phyloP scores from a whole-genome alignment of 1,284 basidiomycete genomes.

The Cutaneotrichosporon sp. region DNA sequence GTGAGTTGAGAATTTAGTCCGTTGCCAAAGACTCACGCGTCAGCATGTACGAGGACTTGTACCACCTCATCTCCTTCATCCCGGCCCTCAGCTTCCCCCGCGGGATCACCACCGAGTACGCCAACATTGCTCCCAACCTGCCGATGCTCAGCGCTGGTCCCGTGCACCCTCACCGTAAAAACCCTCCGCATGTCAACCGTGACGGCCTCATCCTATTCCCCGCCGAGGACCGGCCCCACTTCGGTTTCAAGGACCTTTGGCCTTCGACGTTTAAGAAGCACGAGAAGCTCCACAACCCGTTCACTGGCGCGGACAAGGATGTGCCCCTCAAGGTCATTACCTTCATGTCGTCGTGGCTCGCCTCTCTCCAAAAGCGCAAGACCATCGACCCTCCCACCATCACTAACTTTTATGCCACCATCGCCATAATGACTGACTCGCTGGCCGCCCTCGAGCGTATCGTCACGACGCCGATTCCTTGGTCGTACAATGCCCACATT shows the following conservation, averaged over 20 bases:
- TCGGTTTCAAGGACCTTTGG: slow-evolving; percentile 58
- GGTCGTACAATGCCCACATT: slow-evolving; percentile 57
- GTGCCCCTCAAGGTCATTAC: slow-evolving; percentile 64
- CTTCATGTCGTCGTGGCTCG: slow-evolving; percentile 65
- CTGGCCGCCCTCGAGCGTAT: slow-evolving; percentile 69
- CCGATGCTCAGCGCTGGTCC: slow-evolving; percentile 12
- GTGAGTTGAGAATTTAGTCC: slow-evolving; percentile 23
- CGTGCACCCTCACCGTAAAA: slow-evolving; percentile 5
- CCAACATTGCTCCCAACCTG: slow-evolving; percentile 24
- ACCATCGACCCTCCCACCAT: slow-evolving; percentile 61
- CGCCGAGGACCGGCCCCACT: slow-evolving; percentile 59
- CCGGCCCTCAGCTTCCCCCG: slow-evolving; percentile 36
- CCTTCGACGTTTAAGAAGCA: slow-evolving; percentile 40
- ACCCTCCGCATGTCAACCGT: no score
- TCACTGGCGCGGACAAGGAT: slow-evolving; percentile 3
- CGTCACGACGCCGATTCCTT: slow-evolving; percentile 72
- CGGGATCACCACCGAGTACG: slow-evolving; percentile 26
- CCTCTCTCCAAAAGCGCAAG: slow-evolving; percentile 59
- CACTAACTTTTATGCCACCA: slow-evolving; percentile 54
- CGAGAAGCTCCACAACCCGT: background rate
- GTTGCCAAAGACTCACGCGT: background rate
- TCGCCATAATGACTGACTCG: slow-evolving; percentile 62
- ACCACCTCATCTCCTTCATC: slow-evolving; percentile 41
- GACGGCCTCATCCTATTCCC: slow-evolving; percentile 41
- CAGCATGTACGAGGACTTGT: slow-evolving; percentile 45